Base-by-base conservation (phyloP, 805 yeast species). In the Candida silvatica region DNA sequence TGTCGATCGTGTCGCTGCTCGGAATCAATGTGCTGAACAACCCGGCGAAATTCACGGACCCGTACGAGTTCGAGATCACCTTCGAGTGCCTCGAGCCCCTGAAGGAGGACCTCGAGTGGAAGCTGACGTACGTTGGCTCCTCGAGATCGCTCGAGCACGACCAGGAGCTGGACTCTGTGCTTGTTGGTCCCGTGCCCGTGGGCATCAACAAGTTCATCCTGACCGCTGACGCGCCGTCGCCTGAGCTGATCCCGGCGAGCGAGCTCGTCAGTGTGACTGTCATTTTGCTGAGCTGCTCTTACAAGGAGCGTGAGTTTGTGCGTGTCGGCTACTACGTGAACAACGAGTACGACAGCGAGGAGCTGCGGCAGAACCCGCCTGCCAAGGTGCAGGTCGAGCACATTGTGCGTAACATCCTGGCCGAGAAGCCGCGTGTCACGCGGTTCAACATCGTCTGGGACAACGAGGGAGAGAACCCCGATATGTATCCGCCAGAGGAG, bases 111-210 rank as follows among this genome's bases (percentile, higher is more conserved):
- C 67, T 92, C 38, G 98, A 92, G 58, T 92, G 98, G 98, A 92
- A 92, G 56, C 66, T 92, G 38, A 90, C 96, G 1, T 92, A 92
- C 48, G 98, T 92, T 27, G 98, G 99, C 2, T 84, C 95, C 4
- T 88, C 97, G 1, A 72, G 94, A 32, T 86, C 97, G 26, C 58
- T 86, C 34, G 97, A 92, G 44, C 97, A 92, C 49, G 99, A 92
- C 57, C 99, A 92, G 59, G 97, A 88, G 55, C 66, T 92, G 37
- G 99, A 92, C 53, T 87, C 97, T 1, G 77, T 92, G 26, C 63
- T 92, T n/a, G 99, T 92, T 3, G 99, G 99, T 0, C 99, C 99
- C 0, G 95, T 92, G 2, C 99, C 98, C 0, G 95, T 92, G 2
- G 99, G 99, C 1, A 77, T 90, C 27, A 92, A 92, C 54, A 87